Evolutionary conservation across 106 monocot genomes (phyloP).

Genomic region (Acorus calamus): DNA sequence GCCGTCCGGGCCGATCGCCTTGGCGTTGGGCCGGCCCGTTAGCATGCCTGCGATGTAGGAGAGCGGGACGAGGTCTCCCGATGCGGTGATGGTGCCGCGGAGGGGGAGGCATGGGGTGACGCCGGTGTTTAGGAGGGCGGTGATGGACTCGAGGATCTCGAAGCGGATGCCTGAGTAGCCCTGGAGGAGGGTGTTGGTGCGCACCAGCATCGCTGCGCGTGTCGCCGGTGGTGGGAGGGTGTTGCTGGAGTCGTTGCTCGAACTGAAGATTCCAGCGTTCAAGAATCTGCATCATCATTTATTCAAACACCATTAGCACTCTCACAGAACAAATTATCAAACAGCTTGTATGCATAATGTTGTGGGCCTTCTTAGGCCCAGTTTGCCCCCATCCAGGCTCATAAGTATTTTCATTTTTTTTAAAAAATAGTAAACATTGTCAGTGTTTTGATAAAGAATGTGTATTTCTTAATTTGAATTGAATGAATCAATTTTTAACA

Average conservation of each 20-base stretch:
- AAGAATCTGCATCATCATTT: conserved; percentile 33
- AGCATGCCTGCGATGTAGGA: conserved; percentile 45
- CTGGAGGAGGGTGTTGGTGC: conserved; percentile 63
- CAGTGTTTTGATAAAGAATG: too few species aligned
- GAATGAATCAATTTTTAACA: too few species aligned
- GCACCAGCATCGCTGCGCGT: conserved; percentile 64
- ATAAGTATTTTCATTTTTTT: too few species aligned
- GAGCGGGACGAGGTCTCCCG: conserved; percentile 36
- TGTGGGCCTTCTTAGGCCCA: too few species aligned
- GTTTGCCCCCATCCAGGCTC: too few species aligned
- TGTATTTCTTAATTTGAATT: too few species aligned
- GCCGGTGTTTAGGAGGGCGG: conserved; percentile 43
- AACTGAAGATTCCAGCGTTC: conserved; percentile 51
- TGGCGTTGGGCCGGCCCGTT: conserved; percentile 36
- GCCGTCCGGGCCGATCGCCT: conserved; percentile 24
- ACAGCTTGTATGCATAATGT: too few species aligned
- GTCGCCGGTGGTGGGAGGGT: conserved; percentile 20
- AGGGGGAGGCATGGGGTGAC: conserved; percentile 64
- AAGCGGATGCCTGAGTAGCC: conserved; percentile 75
- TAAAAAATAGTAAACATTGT: too few species aligned
- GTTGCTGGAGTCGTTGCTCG: conserved; percentile 8
- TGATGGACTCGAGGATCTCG: conserved; percentile 65
- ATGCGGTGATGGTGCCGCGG: conserved; percentile 53
- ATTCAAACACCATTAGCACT: neutral
- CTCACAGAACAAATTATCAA: too few species aligned